These are phyloP conservation scores for Halophytophthora batemanensis DNA, from an alignment of 352 stramenopile species.

Conservation along the genomic window DNA sequence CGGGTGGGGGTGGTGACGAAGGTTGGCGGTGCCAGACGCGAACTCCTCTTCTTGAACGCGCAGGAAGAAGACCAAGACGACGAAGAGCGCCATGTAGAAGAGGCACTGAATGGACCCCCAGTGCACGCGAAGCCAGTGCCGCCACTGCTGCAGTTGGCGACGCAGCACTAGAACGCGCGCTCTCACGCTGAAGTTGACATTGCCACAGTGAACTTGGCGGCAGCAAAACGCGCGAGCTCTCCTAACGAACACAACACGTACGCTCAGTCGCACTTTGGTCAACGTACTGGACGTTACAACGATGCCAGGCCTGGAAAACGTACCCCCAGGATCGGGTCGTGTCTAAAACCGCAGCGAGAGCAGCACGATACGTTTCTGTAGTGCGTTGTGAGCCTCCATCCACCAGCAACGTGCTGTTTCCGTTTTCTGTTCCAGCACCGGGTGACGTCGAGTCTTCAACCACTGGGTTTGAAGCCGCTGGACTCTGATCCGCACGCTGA, in stretches of 20 bases:
- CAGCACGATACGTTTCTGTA: too few species aligned
- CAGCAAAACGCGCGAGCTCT: not conserved
- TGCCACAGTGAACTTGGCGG: not conserved
- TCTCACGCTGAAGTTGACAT: conserved; percentile 1
- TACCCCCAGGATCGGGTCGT: too few species aligned
- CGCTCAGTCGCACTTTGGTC: conserved; percentile 2
- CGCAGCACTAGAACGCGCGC: conserved; percentile 5
- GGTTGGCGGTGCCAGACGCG: conserved; percentile 17
- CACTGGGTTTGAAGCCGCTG: too few species aligned
- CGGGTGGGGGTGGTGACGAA: conserved; percentile 15
- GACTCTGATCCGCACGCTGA: not conserved
- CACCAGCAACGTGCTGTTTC: too few species aligned
- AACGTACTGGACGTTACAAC: not conserved
- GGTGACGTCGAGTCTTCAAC: too few species aligned
- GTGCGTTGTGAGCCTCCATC: too few species aligned
- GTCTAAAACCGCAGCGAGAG: too few species aligned
- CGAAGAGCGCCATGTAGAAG: conserved; percentile 63
- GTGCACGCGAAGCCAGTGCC: conserved; percentile 52
- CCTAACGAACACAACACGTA: not conserved
- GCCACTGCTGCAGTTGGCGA: conserved; percentile 28
- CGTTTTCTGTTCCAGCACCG: too few species aligned
- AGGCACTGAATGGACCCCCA: conserved; percentile 52
- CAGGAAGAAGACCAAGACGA: conserved; percentile 59
- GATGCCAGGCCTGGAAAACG: too few species aligned
- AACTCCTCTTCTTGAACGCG: conserved; percentile 62